Base-by-base conservation (phyloP, 1,139 yeast species). In the Kodamaea ohmeri region DNA sequence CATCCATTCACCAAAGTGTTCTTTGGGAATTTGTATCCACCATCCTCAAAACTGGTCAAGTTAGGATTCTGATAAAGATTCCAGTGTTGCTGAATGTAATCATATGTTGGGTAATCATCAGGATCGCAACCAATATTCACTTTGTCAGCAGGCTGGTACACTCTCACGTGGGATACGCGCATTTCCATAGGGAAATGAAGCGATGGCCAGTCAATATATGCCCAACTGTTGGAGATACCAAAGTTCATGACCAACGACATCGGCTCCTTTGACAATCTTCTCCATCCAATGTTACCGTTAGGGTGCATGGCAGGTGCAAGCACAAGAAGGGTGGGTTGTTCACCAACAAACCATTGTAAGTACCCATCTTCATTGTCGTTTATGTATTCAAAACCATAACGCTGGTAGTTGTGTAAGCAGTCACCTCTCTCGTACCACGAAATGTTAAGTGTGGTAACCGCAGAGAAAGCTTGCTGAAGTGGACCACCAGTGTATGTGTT, bases 401-500 rank as follows among this genome's bases (percentile, higher is more conserved):
- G 41, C 36, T 59, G 63, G 51, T 41, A 59, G 39, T 48, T 41
- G 34, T 49, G 55, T 9, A 43, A 45, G 11, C 37, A 38, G 12
- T 44, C 49, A 9, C 61, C 60, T 1, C 33, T 25, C 36, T 57
- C 58, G 40, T 58, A 59, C 63, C 63, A 58, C 4, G 54, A 41
- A 14, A 44, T 42, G 35, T 58, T 59, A 38, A 59, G 47, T 4
- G 58, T 51, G 4, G 63, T 51, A 9, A 52, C 54, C 8, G 52
- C 63, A 4, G 62, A 56, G 22, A 59, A 47, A 1, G 63, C 63
- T 40, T 59, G 56, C 38, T 59, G 63, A 41, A 52, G 46, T 1
- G 63, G 63, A 3, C 62, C 63, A 4, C 63, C 62, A 2, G 60
- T 51, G 37, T 56, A 58, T 3, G 61, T 49, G 47, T 58, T 58